Conservation (phyloP, 495 filamentous ascomycete genomes). For the Penicillium turbatum region DNA sequence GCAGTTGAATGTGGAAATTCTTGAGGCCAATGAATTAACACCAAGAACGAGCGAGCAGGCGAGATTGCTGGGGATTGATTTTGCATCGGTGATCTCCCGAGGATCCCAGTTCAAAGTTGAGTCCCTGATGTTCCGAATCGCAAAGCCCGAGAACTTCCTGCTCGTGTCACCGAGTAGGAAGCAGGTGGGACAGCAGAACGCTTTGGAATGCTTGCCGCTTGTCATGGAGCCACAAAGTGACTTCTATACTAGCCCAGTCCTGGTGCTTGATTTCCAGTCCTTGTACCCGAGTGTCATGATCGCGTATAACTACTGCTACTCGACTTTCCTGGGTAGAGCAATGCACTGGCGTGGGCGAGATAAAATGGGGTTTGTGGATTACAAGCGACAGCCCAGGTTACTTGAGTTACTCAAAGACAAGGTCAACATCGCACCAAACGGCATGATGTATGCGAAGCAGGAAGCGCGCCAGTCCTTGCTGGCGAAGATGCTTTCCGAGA, state of each 20-base stretch:
- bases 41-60: constrained; percentile 92
- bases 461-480: constrained; percentile 84
- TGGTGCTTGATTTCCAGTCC: constrained; percentile 95
- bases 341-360: constrained; percentile 81
- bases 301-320: constrained; percentile 99
- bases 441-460: constrained; percentile 89
- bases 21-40: constrained; percentile 86
- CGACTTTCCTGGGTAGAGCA: constrained; percentile 86
- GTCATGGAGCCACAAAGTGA: constrained; percentile 98
- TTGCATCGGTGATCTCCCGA: constrained; percentile 88
- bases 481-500: constrained; percentile 94
- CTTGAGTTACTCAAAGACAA: constrained; percentile 76
- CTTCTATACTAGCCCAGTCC: constrained; percentile 83
- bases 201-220: constrained; percentile 87
- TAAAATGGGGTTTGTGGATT: constrained; percentile 93
- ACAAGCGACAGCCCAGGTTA: constrained; percentile 66
- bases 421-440: constrained; percentile 93
- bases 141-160: constrained; percentile 93
- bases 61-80: constrained; percentile 87
- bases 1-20: constrained; percentile 80
- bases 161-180: constrained; percentile 83
- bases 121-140: constrained; percentile 97
- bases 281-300: constrained; percentile 98
- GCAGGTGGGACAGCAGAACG: constrained; percentile 92
- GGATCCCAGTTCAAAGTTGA: constrained; percentile 98